Conservation (phyloP, 208 protist species). For the Hexamita inflata region DNA sequence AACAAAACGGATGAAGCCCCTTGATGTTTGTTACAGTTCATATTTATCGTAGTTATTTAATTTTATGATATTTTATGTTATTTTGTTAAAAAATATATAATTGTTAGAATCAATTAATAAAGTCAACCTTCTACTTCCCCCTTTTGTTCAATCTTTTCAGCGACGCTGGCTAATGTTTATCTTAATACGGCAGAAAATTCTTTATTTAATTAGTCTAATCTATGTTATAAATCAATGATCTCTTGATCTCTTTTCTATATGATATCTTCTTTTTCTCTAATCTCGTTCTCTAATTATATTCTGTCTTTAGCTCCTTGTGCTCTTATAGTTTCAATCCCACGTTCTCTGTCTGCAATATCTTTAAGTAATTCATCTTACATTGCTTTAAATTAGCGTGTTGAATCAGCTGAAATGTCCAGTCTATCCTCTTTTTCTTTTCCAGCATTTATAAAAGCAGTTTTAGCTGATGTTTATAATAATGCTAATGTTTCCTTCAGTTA, state of each 20-base stretch:
- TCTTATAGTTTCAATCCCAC: conserved; percentile 3
- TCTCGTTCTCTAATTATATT: not conserved
- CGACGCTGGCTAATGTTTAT: conserved; percentile 17
- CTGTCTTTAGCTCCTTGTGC: conserved; percentile 5
- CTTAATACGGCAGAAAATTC: conserved; percentile 23
- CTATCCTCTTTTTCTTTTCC: conserved; percentile 25
- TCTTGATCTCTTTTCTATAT: conserved; percentile 17
- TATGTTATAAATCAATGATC: conserved; percentile 8
- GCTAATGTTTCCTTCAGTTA: too few relatives aligned
- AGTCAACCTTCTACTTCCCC: too few relatives aligned
- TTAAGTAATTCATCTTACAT: conserved; percentile 30
- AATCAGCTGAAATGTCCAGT: conserved; percentile 22
- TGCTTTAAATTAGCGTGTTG: conserved; percentile 28
- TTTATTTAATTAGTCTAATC: conserved; percentile 9
- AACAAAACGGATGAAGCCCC: conserved; percentile 21
- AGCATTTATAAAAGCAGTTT: too few relatives aligned
- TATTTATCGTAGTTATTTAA: too few relatives aligned
- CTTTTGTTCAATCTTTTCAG: conserved; percentile 24
- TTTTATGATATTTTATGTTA: too few relatives aligned
- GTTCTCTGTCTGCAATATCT: conserved; percentile 2
- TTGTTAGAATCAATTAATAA: too few relatives aligned
- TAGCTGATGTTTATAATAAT: too few relatives aligned
- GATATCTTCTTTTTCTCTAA: not conserved
- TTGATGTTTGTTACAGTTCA: too few relatives aligned
- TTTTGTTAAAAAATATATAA: too few relatives aligned